These are phyloP conservation scores for Eutypella sp. DNA, from an alignment of 2,329 filamentous ascomycete species.

Conservation along the genomic window DNA sequence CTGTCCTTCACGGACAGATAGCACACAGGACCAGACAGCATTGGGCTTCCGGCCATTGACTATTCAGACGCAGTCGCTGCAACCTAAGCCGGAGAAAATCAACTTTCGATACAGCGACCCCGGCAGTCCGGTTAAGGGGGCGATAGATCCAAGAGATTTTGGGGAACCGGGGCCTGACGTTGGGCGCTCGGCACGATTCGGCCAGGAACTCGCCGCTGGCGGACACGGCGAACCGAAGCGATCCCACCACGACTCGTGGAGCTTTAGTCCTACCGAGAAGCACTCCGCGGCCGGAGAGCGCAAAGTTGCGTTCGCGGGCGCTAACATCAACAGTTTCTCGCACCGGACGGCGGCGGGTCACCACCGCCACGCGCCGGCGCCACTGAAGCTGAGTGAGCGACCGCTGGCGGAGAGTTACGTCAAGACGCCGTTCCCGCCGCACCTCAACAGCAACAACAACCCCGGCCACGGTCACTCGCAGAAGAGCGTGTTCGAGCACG, in stretches of 20 bases:
- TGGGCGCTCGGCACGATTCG: neutral
- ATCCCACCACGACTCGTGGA: neutral
- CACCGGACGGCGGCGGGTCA: constrained; percentile 5
- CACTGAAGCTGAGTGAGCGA: constrained; percentile 16
- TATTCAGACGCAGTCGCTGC: neutral
- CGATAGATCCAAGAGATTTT: constrained; percentile 8
- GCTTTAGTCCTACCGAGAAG: neutral
- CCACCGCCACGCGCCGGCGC: constrained; percentile 13
- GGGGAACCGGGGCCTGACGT: constrained; percentile 15
- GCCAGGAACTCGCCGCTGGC: neutral
- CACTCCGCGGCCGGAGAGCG: neutral
- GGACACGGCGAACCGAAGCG: neutral
- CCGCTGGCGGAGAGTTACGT: constrained; percentile 13
- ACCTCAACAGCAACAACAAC: constrained; percentile 1
- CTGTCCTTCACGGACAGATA: constrained; percentile 3
- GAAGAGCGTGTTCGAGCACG: constrained; percentile 5
- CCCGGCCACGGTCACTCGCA: too few species aligned
- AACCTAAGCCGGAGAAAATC: constrained; percentile 9
- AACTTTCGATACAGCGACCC: constrained; percentile 21
- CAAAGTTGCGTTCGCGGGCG: constrained; percentile 13
- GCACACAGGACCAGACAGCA: constrained; percentile 9
- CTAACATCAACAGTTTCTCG: constrained; percentile 11
- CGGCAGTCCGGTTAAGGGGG: constrained; percentile 13
- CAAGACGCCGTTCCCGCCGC: constrained; percentile 19
- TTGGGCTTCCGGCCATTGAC: neutral